Evolutionary conservation across 2,329 filamentous ascomycete species (phyloP).

Genomic region (Davidsoniella virescens): DNA sequence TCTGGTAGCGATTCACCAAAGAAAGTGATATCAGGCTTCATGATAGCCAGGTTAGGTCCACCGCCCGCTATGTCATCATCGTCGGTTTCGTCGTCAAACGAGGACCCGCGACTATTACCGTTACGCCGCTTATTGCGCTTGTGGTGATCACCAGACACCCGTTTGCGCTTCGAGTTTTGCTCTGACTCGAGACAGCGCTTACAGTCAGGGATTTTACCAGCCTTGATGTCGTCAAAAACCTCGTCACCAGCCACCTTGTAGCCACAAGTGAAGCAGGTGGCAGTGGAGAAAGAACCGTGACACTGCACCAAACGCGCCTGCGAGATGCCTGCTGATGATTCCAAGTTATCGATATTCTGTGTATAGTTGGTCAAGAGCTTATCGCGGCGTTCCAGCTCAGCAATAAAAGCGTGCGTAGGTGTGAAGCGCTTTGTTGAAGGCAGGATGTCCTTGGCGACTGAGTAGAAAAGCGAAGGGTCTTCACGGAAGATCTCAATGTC

Average conservation of each 20-base stretch:
- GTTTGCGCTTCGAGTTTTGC: constrained; percentile 23
- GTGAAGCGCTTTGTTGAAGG: constrained; percentile 67
- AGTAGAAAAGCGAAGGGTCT: constrained; percentile 82
- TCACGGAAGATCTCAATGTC: constrained; percentile 75
- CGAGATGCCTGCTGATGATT: constrained; percentile 68
- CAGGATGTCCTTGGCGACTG: constrained; percentile 77
- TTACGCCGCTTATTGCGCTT: constrained; percentile 16
- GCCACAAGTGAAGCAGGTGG: constrained; percentile 71
- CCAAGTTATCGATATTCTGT: constrained; percentile 96
- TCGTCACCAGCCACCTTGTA: constrained; percentile 56
- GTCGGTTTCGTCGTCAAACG: constrained; percentile 16
- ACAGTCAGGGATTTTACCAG: constrained; percentile 63
- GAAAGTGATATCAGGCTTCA: constrained; percentile 97
- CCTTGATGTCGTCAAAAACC: constrained; percentile 66
- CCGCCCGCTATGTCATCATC: constrained; percentile 25
- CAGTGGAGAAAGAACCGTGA: constrained; percentile 88
- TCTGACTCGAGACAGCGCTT: constrained; percentile 40
- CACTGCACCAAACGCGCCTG: constrained; percentile 81
- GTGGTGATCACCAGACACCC: constrained; percentile 21
- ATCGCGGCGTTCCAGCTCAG: constrained; percentile 67
- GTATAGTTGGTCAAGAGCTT: constrained; percentile 96
- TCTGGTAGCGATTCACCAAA: constrained; percentile 84
- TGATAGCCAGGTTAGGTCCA: constrained; percentile 54
- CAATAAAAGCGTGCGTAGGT: constrained; percentile 88
- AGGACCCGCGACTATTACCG: constrained; percentile 16